Evolutionary conservation across 768 basidiomycete species (phyloP), one percentile per base, ranked within the genome.

Genomic region (Nidula microcarpa): DNA sequence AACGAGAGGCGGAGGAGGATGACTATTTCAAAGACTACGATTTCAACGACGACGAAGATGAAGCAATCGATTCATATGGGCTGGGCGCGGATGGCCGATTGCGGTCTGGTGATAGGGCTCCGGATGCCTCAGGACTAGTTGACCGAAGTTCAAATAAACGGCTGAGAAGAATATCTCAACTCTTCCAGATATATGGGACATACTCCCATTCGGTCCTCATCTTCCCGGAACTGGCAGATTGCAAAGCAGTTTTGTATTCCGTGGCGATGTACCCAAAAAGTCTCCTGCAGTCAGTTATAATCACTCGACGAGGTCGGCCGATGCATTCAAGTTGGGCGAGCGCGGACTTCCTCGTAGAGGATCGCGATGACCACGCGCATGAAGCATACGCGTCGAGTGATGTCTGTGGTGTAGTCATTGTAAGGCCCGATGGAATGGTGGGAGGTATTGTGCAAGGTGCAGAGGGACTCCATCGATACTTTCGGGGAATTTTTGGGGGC

Each of bases 341-440:
- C n/a, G 64, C 65, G 4, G 65, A 63, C 52, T 67, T 64, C 33
- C 63, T 72, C 9, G 51, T 79, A 9, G 63, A 73, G 14, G 77
- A 78, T 53, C 50, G 35, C 0, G 58, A 54, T 3, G 74, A 71
- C 4, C 69, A 75, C 46, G 76, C 79, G 0, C 69, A 74, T 54
- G 58, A 58, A 2, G 67, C 67, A 0, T 80, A 80, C 64, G 59
- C 66, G 52, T 62, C 62, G 9, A 53, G 54, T 6, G 67, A 67
- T 32, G 66, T 66, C 16, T 71, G 59, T 47, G 65, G 62, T 16
- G 62, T 74, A 9, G 68, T 70, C 1, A 65, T 75, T 23, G 63
- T 78, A 13, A 60, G 79, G n/a, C 79, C 78, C 0, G 79, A 81
- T 57, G 75, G 73, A 13, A 68, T 73, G 9, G 64, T 76, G 5